Evolutionary conservation across 176 grass and related monocot species (phyloP), one percentile per base, ranked within the genome.

Genomic region (Eleusine indica): DNA sequence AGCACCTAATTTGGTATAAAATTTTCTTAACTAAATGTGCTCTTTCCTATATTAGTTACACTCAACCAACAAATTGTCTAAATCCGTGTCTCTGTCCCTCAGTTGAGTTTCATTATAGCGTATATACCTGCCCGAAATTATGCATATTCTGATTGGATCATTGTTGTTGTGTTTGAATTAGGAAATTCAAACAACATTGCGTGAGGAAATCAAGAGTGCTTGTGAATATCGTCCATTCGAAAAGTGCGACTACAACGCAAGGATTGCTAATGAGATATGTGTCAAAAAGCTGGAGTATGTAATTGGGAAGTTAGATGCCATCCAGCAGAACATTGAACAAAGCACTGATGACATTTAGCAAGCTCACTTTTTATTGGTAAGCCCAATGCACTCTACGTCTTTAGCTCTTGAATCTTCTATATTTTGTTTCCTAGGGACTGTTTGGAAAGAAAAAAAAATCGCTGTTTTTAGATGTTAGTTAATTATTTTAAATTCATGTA

Each of bases 191-290:
- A 88, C 86, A 63, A 92, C 91, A 42, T 61, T 98, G 63, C 93
- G 89, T 2, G 96, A 94, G 61, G 96, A 95, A 83, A 98, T 98
- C 70, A 98, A 85, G 81, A 90, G 96, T 73, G 90, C 93, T 38
- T 95, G 89, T 10, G 93, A 94, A 73, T 95, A 98, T 69, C 89
- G 85, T 25, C 96, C 96, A 30, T 95, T 98, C 83, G 96, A 98
- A 82, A 98, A 98, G 71, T 98, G 85, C 25, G 93, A 95, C 60
- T 98, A 98, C 83, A 90, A 73, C 25, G 81, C 96, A 41, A 98
- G 89, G 86, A 95, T 94, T 58, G 80, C 96, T 86, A 98, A 95
- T 54, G 93, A 98, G 78, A 98, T 98, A 60, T 95, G 91, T 19
- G 87, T 73, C 19, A 95, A 95, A 72, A 98, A 94, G 69, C 83